A percentile compares a stretch with the other conserved stretches of the same genome.
Conservation (phyloP, 73 alveolate genomes). For the Paramecium sonneborni region DNA sequence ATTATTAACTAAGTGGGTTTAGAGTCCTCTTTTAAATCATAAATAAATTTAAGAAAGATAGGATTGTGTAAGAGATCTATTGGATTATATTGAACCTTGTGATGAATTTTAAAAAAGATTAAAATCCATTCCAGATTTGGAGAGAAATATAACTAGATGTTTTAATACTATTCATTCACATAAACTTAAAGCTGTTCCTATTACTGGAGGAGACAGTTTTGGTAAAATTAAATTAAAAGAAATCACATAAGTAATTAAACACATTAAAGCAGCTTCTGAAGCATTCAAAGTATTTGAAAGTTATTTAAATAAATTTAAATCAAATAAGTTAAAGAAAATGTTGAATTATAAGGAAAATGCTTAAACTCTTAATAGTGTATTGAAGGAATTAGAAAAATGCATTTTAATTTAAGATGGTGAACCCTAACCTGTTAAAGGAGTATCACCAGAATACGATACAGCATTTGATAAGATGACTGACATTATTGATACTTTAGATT, state of each 20-base stretch:
- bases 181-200: constrained; percentile 64
- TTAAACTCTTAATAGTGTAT: background rate
- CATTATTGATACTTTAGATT: background rate
- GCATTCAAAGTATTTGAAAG: constrained; percentile 60
- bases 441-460: constrained; percentile 73
- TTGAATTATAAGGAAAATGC: constrained; percentile 62
- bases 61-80: constrained; percentile 78
- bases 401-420: constrained; percentile 24
- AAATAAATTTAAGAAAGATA: constrained; percentile 76
- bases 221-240: constrained; percentile 69
- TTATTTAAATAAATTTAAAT: constrained; percentile 62
- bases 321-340: constrained; percentile 52
- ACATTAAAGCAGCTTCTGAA: constrained; percentile 60
- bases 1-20: background rate
- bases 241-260: constrained; percentile 60
- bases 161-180: constrained; percentile 70
- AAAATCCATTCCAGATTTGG: constrained; percentile 72
- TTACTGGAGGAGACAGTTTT: constrained; percentile 68
- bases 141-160: constrained; percentile 60
- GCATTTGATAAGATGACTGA: constrained; percentile 59
- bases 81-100: constrained; percentile 66
- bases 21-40: background rate
- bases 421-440: constrained; percentile 76
- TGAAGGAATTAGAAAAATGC: constrained; percentile 19
- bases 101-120: constrained; percentile 70